Evolutionary conservation across 2,329 filamentous ascomycete genomes (phyloP), one percentile per base, ranked within the genome.

Genomic region (Epichloe sylvatica): DNA sequence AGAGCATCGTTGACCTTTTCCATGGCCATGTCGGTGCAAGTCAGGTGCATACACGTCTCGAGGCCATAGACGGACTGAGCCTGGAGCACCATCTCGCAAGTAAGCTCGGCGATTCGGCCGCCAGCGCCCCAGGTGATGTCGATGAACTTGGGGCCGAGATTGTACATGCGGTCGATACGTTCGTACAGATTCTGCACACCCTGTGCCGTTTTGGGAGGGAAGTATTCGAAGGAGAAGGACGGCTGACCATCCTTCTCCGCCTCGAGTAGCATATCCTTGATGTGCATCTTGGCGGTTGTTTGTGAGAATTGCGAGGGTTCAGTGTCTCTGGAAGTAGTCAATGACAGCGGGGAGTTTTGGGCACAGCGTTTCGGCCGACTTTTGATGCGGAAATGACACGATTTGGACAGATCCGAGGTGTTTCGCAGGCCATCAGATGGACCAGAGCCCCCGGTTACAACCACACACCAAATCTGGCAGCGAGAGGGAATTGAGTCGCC

Each of bases 171-270:
- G 70, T 98, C 92, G 86, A 98, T 97, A 59, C 92, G 87, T 60
- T 98, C 92, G 75, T 98, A 98, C 51, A 98, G 82, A 67, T 98
- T 98, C 72, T 98, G 92, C 12, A 98, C 91, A 76, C 92, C 92
- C 71, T 92, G 87, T 11, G 87, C 85, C 7, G 92, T 98, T 74
- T 98, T 98, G 38, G 92, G 92, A 47, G 92, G 92, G 70, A 98
- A 98, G 76, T 95, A 98, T 69, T 98, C 92, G 73, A 98, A 98
- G 52, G 92, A 98, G 75, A 96, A 96, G 64, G 89, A 92, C 51
- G 90, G 84, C 61, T 84, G 79, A 64, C 82, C 81, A 62, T 83
- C 80, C 70, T 78, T 77, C 69, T 89, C 81, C 68, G 90, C 83
- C 60, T 91, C 84, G 59, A 79, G 75, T 61, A 98, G 77, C 76